Evolutionary conservation across 345 rosid genomes (phyloP).

Genomic region (Corchorus capsularis): DNA sequence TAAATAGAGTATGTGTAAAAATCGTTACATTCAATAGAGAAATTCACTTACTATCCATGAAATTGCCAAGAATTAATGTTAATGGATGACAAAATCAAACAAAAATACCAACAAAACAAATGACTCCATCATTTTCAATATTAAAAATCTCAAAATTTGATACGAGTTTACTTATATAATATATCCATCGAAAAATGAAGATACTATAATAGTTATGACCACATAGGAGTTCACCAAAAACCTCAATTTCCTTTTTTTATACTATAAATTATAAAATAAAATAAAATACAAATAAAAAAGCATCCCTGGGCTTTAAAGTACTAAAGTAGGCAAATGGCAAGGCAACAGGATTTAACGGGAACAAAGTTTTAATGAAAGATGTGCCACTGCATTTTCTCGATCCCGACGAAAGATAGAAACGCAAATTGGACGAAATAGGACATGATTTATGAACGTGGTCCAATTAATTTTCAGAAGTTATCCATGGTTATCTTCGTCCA

Average conservation of each 20-base stretch:
- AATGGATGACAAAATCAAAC: not conserved
- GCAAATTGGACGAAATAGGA: constrained; percentile 23
- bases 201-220: too few relatives aligned
- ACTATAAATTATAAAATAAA: too few relatives aligned
- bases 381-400: constrained; percentile 31
- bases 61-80: not conserved
- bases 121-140: not conserved
- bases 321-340: not conserved
- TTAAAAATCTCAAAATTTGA: too few relatives aligned
- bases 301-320: not conserved
- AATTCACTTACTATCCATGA: not conserved
- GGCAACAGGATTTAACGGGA: constrained; percentile 20
- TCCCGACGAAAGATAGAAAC: constrained; percentile 27
- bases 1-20: too few relatives aligned
- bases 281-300: too few relatives aligned
- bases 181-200: too few relatives aligned
- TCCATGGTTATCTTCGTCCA: constrained; percentile 27
- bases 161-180: too few relatives aligned
- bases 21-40: too few relatives aligned
- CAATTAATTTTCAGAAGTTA: not conserved
- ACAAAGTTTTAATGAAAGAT: constrained; percentile 26
- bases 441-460: not conserved
- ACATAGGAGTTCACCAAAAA: too few relatives aligned
- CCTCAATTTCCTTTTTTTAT: too few relatives aligned
- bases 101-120: not conserved